These are phyloP conservation scores for Glycine soja DNA, from an alignment of 306 rosid species.

Conservation along the genomic window DNA sequence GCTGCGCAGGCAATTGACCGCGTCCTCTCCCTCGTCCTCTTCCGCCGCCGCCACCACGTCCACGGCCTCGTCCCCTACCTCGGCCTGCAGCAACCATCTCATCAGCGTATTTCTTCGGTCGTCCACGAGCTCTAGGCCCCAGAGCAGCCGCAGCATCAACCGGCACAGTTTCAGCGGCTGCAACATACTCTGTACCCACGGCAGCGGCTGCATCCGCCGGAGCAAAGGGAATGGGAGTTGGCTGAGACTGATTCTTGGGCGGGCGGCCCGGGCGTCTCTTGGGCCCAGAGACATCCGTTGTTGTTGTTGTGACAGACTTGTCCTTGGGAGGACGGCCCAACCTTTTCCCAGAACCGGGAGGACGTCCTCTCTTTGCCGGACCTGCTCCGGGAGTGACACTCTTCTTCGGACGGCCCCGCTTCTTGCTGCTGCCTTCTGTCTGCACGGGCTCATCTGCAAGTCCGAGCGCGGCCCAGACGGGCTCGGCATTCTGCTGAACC, in stretches of 20 bases:
- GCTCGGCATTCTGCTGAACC: conserved; percentile 59
- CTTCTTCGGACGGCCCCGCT: conserved; percentile 69
- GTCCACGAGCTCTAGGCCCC: conserved; percentile 62
- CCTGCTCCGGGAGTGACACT: neutral
- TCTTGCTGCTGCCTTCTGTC: conserved; percentile 23
- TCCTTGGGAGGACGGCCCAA: conserved; percentile 70
- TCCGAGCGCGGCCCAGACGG: conserved; percentile 71
- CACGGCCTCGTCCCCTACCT: neutral
- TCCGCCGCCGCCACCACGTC: neutral
- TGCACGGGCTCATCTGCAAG: conserved; percentile 63
- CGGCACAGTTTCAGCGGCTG: neutral
- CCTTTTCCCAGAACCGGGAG: conserved; percentile 62
- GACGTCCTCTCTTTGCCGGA: conserved; percentile 65
- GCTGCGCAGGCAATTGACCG: conserved; percentile 4
- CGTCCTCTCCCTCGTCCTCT: conserved; percentile 29
- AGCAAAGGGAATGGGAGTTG: conserved; percentile 65
- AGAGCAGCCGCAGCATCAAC: neutral
- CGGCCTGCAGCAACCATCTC: conserved; percentile 1
- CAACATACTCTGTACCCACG: neutral
- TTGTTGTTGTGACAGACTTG: neutral
- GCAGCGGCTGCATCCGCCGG: neutral
- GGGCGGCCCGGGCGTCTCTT: conserved; percentile 83
- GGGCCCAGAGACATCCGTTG: neutral
- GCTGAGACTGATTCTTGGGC: conserved; percentile 56
- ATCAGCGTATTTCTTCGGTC: conserved; percentile 51